Evolutionary conservation across 805 yeast genomes (phyloP), one percentile per base, ranked within the genome.

Genomic region (Candida pseudofarinosa): DNA sequence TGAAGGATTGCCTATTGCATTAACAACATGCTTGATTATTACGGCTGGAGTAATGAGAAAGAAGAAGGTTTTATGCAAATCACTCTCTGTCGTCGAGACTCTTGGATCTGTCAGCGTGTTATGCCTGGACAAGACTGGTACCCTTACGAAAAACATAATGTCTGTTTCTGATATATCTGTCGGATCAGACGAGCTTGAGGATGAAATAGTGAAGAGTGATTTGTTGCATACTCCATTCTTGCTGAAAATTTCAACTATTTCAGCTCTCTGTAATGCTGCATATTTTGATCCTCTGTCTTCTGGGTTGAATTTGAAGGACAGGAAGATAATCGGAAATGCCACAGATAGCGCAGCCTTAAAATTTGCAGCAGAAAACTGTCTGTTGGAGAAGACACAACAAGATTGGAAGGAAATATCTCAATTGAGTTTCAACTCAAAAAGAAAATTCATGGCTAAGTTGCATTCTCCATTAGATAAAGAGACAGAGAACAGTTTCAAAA

Each of bases 91-190:
- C 19, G 76, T 77, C 19, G 84, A 79, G 54, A 79, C 83, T 14
- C 62, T 79, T 48, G 85, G 83, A 13, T 69, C 78, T 13, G 76
- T 78, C 17, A 74, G 75, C 52, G 79, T 56, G 40, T 50, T 69
- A 31, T 69, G 73, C 46, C 63, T 67, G 20, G 75, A 69, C 45
- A 69, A 69, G 44, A 69, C 75, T 4, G 75, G 75, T 13, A 69
- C 75, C 4, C 59, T 78, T 38, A 78, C 83, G 19, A 65, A 74
- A 49, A 77, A 77, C 53, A 65, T 66, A 43, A 75, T 77, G 77
- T 45, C 58, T 20, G 75, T 70, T 1, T 67, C 69, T 1, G 51
- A 59, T 37, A 52, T 53, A 12, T 53, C 44, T 35, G 38, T 41
- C 14, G 57, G 54, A 2, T 13, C 43, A 44, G 40, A 47, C 48